phyloP scores from a whole-genome alignment of 208 protist genomes.

The Trichomonas tenax region DNA sequence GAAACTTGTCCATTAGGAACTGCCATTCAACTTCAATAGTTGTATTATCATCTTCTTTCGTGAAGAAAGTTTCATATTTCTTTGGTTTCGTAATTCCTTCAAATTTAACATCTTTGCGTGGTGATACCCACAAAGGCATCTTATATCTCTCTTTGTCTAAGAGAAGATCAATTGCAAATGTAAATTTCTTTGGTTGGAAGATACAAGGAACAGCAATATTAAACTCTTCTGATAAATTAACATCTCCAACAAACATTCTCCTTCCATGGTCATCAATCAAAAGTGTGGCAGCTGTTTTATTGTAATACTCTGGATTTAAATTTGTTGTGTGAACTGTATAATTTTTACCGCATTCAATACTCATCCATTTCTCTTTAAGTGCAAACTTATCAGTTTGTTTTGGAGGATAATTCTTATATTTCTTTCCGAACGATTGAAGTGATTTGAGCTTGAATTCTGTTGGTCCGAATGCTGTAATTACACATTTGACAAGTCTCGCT shows the following conservation, averaged over 20 bases:
- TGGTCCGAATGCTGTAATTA: neutral
- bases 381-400: neutral
- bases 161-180: neutral
- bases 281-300: neutral
- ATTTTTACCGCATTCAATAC: neutral
- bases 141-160: neutral
- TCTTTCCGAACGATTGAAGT: neutral
- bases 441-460: neutral
- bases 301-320: neutral
- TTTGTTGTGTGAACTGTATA: neutral
- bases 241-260: neutral
- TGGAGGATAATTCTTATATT: neutral
- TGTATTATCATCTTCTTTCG: neutral
- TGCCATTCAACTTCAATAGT: neutral
- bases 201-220: neutral
- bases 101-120: neutral
- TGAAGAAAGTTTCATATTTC: neutral
- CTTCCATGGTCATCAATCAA: neutral
- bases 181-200: neutral
- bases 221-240: neutral
- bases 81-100: neutral
- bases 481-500: neutral
- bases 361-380: neutral
- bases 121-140: neutral
- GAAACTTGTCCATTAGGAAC: neutral